Percentiles rank a stretch among this genome's conserved stretches.
These are phyloP conservation scores for Mycena olivaceomarginata DNA, from an alignment of 768 basidiomycete species.

Conservation along the genomic window DNA sequence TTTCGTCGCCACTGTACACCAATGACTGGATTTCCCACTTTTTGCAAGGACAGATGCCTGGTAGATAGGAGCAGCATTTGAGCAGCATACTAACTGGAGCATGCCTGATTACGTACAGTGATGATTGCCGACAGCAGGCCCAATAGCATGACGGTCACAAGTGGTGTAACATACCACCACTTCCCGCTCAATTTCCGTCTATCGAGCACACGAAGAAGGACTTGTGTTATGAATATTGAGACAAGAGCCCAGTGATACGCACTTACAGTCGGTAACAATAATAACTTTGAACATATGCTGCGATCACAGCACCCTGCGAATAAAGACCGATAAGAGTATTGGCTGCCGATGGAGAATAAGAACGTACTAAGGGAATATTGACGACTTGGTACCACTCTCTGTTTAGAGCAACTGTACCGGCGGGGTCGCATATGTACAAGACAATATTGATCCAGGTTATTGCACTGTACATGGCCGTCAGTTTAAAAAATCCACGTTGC, in stretches of 20 bases:
- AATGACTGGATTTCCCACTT: constrained; percentile 15
- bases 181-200: constrained; percentile 18
- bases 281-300: constrained; percentile 24
- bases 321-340: neutral
- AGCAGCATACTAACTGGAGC: neutral
- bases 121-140: constrained; percentile 21
- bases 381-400: constrained; percentile 20
- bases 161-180: constrained; percentile 9
- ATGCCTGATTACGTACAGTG: constrained; percentile 11
- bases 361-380: constrained; percentile 26
- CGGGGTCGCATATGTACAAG: constrained; percentile 17
- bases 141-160: constrained; percentile 18
- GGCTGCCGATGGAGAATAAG: neutral
- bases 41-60: constrained; percentile 22
- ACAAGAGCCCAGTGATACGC: neutral
- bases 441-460: constrained; percentile 28
- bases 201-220: neutral
- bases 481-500: neutral
- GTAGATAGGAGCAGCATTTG: neutral
- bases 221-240: neutral
- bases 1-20: too few relatives aligned
- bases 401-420: constrained; percentile 13
- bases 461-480: neutral
- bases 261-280: constrained; percentile 25
- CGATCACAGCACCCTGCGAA: constrained; percentile 15